Percentiles rank a stretch among this genome's conserved stretches.
Conservation (phyloP, 768 basidiomycete genomes). For the Tricholoma furcatifolium region DNA sequence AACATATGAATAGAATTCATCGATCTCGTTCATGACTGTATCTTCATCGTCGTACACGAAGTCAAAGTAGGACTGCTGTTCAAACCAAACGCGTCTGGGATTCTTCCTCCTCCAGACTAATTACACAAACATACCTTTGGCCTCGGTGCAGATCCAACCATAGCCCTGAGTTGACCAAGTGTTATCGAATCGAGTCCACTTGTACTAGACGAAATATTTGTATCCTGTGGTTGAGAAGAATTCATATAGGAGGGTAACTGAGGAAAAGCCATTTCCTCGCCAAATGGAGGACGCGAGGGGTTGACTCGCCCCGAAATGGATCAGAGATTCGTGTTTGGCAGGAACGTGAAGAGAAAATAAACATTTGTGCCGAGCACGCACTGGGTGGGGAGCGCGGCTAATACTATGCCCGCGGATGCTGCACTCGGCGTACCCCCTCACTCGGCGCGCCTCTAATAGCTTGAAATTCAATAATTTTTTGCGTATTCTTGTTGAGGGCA, state of each 20-base stretch:
- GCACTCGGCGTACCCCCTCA: too few species aligned
- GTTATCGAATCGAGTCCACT: slow-evolving; percentile 70
- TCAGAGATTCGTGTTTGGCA: not conserved
- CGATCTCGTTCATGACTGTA: slow-evolving; percentile 92
- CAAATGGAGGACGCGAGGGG: too few species aligned
- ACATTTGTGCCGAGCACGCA: too few species aligned
- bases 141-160: slow-evolving; percentile 68
- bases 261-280: slow-evolving; percentile 24
- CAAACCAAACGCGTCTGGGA: slow-evolving; percentile 12
- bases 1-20: slow-evolving; percentile 97
- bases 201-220: slow-evolving; percentile 20
- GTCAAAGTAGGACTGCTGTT: slow-evolving; percentile 83
- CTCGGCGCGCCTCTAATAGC: too few species aligned
- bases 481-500: too few species aligned
- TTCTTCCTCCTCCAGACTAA: slow-evolving; percentile 6
- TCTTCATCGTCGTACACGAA: slow-evolving; percentile 97
- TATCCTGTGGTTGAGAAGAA: slow-evolving; percentile 23
- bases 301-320: not conserved
- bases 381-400: too few species aligned
- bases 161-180: slow-evolving; percentile 75
- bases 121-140: slow-evolving; percentile 55
- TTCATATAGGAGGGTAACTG: slow-evolving; percentile 26
- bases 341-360: not conserved
- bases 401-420: too few species aligned
- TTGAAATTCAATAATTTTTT: too few species aligned